A percentile compares a stretch with the other conserved stretches of the same genome.
Evolutionary conservation across 139 green algal species (phyloP).

Genomic region (Closterium sp.): DNA sequence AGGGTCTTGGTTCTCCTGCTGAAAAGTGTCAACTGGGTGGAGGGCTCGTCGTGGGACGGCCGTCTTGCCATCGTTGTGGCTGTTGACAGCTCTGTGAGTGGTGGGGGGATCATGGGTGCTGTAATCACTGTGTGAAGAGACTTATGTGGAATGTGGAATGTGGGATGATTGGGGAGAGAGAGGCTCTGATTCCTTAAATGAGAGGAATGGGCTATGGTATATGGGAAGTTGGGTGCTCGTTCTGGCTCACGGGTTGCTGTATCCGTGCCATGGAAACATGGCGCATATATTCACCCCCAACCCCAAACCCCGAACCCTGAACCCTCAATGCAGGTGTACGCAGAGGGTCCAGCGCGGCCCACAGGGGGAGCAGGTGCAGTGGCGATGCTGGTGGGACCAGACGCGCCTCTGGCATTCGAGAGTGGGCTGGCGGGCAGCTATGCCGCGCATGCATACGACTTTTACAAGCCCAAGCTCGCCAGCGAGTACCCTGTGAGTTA

Average conservation of each 20-base stretch:
- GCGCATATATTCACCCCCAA: neutral
- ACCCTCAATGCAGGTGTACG: conserved; percentile 48
- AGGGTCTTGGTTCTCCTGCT: too few relatives aligned
- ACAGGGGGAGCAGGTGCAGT: conserved; percentile 77
- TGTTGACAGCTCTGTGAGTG: conserved; percentile 65
- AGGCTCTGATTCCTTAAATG: too few relatives aligned
- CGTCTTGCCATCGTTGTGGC: conserved; percentile 76
- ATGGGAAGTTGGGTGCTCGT: too few relatives aligned
- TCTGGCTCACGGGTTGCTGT: too few relatives aligned
- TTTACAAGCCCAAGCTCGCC: conserved; percentile 73
- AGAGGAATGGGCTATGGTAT: too few relatives aligned
- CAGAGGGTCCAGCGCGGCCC: conserved; percentile 56
- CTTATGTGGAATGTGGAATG: too few relatives aligned
- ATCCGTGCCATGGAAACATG: neutral
- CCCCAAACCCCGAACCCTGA: neutral
- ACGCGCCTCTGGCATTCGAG: conserved; percentile 77
- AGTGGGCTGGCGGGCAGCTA: conserved; percentile 60
- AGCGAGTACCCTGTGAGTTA: conserved; percentile 63
- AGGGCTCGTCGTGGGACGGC: conserved; percentile 73
- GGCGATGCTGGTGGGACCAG: conserved; percentile 77
- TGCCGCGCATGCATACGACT: conserved; percentile 72
- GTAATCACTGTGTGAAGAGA: too few relatives aligned
- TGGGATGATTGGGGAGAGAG: too few relatives aligned
- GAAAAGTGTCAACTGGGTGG: conserved; percentile 72
- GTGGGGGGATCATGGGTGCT: too few relatives aligned